These are phyloP conservation scores for Camelina sativa DNA, from an alignment of 345 rosid species.

Conservation along the genomic window DNA sequence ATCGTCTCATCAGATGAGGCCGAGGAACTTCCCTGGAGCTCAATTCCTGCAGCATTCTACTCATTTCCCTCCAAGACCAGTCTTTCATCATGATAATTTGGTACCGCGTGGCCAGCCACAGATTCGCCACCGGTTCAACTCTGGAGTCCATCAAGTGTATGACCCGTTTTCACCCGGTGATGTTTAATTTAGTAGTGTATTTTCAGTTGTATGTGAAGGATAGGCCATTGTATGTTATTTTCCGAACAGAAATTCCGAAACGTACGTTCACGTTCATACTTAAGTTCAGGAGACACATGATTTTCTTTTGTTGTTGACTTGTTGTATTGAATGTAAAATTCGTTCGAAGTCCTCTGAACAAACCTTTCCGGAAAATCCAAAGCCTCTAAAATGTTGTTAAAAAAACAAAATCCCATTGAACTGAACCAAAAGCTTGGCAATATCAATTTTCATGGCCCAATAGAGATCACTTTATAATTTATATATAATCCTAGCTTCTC, in stretches of 20 bases:
- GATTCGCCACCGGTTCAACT: slow-evolving; percentile 49
- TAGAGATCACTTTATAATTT: no score
- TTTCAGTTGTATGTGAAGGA: not conserved
- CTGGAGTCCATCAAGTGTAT: slow-evolving; percentile 64
- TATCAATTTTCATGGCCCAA: no score
- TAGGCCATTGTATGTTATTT: slow-evolving; percentile 6
- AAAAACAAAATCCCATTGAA: no score
- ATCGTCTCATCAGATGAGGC: slow-evolving; percentile 51
- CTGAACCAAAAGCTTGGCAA: no score
- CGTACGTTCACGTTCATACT: not conserved
- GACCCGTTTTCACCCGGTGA: slow-evolving; percentile 89
- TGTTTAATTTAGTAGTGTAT: slow-evolving; percentile 6
- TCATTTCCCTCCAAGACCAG: slow-evolving; percentile 61
- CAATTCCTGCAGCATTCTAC: slow-evolving; percentile 50
- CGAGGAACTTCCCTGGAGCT: slow-evolving; percentile 51
- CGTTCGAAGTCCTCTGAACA: no score
- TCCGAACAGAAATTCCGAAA: not conserved
- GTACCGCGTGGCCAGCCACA: slow-evolving; percentile 44
- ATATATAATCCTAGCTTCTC: no score
- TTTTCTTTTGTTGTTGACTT: no score
- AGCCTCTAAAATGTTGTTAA: no score
- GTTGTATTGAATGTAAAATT: no score
- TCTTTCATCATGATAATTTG: slow-evolving; percentile 49
- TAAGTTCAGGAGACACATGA: no score
- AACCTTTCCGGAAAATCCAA: no score